phyloP scores from a whole-genome alignment of 495 filamentous ascomycete species.

The Aspergillus nanangensis region DNA sequence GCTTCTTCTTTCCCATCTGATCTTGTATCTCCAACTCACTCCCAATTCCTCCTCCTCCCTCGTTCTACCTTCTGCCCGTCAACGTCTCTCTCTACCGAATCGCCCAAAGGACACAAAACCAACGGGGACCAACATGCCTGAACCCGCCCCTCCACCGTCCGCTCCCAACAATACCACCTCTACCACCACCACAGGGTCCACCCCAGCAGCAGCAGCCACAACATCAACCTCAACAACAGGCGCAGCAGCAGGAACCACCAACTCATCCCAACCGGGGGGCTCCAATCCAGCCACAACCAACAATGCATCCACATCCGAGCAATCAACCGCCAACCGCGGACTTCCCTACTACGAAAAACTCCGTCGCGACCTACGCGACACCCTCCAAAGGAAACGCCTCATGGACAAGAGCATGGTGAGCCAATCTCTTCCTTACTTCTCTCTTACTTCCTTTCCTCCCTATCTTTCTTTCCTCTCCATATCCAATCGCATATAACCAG shows the following conservation, averaged over 20 bases:
- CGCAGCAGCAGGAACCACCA: background rate
- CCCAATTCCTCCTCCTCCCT: background rate
- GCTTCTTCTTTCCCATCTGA: background rate
- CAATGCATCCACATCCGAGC: constrained; percentile 2
- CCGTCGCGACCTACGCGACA: constrained; percentile 62
- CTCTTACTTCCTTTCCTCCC: constrained; percentile 1
- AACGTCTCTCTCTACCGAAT: background rate
- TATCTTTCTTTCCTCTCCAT: too few species aligned
- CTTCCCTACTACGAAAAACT: constrained; percentile 72
- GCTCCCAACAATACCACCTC: constrained; percentile 2
- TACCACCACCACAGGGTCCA: constrained; percentile 4
- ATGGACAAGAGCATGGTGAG: constrained; percentile 65
- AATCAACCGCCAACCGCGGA: constrained; percentile 32
- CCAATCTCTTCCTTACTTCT: constrained; percentile 1
- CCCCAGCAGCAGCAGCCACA: background rate
- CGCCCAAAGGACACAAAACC: background rate
- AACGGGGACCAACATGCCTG: constrained; percentile 11
- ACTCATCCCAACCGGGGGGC: background rate
- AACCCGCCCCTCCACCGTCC: constrained; percentile 24
- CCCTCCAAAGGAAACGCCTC: constrained; percentile 59
- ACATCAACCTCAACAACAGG: constrained; percentile 6
- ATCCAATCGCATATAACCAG: too few species aligned
- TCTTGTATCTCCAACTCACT: background rate
- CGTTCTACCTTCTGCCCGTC: background rate
- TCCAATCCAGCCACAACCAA: background rate